Evolutionary conservation across 2,329 filamentous ascomycete species (phyloP).

Genomic region (Aspergillus novofumigatus): DNA sequence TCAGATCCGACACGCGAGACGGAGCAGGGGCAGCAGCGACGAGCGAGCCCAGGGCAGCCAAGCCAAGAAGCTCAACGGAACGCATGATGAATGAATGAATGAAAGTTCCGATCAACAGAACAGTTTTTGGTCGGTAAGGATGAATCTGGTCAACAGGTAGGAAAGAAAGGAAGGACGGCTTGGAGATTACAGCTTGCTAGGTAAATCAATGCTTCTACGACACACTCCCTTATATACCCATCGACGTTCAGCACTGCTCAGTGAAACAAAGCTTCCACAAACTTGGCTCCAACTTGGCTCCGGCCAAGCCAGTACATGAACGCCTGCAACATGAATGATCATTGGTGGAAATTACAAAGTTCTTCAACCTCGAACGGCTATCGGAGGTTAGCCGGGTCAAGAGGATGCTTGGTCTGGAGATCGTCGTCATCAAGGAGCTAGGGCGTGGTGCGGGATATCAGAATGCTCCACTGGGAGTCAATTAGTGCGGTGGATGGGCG

Average conservation of each 20-base stretch:
- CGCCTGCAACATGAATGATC: background rate
- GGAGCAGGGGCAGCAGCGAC: conserved; percentile 21
- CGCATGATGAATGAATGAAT: conserved; percentile 16
- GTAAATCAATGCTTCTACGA: no score
- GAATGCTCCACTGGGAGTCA: background rate
- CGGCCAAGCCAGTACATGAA: background rate
- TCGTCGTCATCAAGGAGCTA: background rate
- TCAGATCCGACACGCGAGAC: conserved; percentile 19
- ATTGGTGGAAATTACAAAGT: background rate
- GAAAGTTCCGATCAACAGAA: conserved; percentile 14
- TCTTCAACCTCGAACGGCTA: background rate
- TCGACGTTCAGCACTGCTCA: background rate
- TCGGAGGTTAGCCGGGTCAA: background rate
- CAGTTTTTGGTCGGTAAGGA: background rate
- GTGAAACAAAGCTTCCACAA: background rate
- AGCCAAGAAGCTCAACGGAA: conserved; percentile 16
- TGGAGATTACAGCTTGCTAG: no score
- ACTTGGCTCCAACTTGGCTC: background rate
- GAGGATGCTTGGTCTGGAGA: background rate
- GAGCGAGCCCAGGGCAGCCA: conserved; percentile 15
- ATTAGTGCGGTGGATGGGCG: background rate
- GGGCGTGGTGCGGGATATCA: background rate
- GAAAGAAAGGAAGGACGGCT: conserved; percentile 2
- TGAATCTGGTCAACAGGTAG: background rate
- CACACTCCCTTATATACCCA: background rate